Evolutionary conservation across 108 stramenopile genomes (phyloP).

Genomic region (Nannochloropsis gaditana): DNA sequence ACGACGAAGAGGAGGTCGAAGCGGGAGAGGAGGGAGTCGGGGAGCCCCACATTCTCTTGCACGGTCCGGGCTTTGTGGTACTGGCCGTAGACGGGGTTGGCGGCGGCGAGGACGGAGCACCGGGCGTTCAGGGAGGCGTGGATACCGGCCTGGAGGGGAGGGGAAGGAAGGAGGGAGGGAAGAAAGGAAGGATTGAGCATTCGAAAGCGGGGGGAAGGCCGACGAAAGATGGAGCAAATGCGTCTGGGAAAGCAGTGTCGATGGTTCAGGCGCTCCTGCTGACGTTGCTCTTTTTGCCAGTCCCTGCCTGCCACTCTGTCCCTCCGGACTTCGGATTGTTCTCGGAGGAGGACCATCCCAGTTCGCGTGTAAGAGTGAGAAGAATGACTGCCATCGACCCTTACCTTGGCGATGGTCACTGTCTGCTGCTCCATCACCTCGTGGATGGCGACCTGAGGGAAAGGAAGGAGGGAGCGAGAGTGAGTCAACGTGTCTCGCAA

Average conservation of each 20-base stretch:
- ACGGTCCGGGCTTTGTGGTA: slow-evolving; percentile 80
- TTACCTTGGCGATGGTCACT: slow-evolving; percentile 99
- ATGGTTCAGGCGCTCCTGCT: background rate
- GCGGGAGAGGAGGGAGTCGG: slow-evolving; percentile 94
- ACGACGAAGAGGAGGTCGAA: slow-evolving; percentile 99
- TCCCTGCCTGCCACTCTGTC: background rate
- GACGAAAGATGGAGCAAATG: no score
- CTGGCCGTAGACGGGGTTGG: slow-evolving; percentile 99
- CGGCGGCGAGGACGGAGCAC: slow-evolving; percentile 97
- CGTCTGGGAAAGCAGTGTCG: no score
- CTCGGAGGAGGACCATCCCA: background rate
- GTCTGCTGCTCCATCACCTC: slow-evolving; percentile 99
- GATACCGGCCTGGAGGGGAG: slow-evolving; percentile 39
- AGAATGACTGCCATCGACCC: slow-evolving; percentile 73
- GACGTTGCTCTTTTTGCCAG: background rate
- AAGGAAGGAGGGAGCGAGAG: background rate
- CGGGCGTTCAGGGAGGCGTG: slow-evolving; percentile 51
- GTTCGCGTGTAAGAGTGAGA: background rate
- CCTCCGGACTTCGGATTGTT: background rate
- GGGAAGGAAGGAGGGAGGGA: background rate
- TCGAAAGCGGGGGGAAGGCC: no score
- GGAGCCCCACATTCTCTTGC: slow-evolving; percentile 98
- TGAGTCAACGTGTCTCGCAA: no score
- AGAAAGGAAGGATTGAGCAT: background rate
- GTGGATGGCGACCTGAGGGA: slow-evolving; percentile 92